Evolutionary conservation across 2,329 filamentous ascomycete genomes (phyloP).

Genomic region (Aspergillus ochraceus): DNA sequence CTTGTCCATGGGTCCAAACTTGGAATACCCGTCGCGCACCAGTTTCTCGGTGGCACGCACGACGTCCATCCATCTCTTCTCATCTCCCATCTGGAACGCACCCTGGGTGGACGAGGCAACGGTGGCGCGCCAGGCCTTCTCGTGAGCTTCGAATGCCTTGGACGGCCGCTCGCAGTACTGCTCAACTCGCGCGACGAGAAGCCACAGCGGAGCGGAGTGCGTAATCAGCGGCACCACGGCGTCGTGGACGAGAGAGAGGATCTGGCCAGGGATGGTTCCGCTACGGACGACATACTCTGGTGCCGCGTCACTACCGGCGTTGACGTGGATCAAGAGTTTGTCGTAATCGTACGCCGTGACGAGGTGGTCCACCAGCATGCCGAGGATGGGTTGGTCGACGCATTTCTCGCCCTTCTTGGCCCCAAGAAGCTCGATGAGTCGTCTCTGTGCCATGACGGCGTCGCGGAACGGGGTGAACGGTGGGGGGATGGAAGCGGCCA

Average conservation of each 20-base stretch:
- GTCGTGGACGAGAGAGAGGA: constrained; percentile 72
- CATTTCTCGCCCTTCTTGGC: constrained; percentile 69
- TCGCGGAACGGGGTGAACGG: constrained; percentile 66
- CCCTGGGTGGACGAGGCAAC: constrained; percentile 50
- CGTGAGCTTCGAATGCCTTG: constrained; percentile 76
- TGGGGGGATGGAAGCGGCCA: constrained; percentile 75
- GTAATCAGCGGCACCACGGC: constrained; percentile 83
- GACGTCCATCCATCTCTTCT: constrained; percentile 68
- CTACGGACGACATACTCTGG: constrained; percentile 47
- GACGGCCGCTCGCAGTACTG: constrained; percentile 70
- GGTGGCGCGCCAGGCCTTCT: constrained; percentile 81
- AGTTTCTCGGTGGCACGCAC: constrained; percentile 78
- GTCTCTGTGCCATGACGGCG: constrained; percentile 71
- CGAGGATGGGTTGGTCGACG: constrained; percentile 72
- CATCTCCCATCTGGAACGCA: constrained; percentile 54
- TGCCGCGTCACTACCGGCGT: constrained; percentile 30
- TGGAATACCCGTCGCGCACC: constrained; percentile 75
- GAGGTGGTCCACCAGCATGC: constrained; percentile 70
- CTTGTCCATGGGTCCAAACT: constrained; percentile 63
- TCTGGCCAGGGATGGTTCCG: constrained; percentile 51
- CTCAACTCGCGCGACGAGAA: constrained; percentile 68
- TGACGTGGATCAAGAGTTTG: constrained; percentile 32
- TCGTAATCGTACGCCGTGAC: constrained; percentile 52
- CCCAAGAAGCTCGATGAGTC: constrained; percentile 73
- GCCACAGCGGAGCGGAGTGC: constrained; percentile 72